A percentile compares a stretch with the other conserved stretches of the same genome.
These are phyloP conservation scores for Allium sativum DNA, from an alignment of 106 monocot genomes.

Conservation along the genomic window DNA sequence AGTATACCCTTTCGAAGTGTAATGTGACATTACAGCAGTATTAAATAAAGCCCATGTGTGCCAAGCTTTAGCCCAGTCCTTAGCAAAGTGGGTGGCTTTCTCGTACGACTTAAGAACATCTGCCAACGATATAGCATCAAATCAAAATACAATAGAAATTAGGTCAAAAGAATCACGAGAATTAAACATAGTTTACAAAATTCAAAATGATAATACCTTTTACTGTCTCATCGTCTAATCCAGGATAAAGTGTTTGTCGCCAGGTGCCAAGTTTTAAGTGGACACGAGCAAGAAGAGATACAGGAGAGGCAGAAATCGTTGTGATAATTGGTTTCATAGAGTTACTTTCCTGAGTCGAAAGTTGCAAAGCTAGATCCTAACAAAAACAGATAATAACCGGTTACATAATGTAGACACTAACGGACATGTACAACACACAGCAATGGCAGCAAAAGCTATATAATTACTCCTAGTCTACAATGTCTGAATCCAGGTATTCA, in stretches of 20 bases:
- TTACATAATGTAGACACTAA: neutral
- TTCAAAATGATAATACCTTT: slow-evolving; percentile 37
- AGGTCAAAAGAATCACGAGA: neutral
- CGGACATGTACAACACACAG: too few relatives aligned
- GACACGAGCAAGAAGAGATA: slow-evolving; percentile 88
- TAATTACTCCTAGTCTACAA: neutral
- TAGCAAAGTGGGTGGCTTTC: slow-evolving; percentile 73
- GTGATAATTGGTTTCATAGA: slow-evolving; percentile 14
- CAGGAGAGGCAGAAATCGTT: slow-evolving; percentile 18
- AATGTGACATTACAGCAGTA: slow-evolving; percentile 95
- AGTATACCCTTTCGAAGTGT: slow-evolving; percentile 52
- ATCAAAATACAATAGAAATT: neutral
- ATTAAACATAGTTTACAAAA: neutral
- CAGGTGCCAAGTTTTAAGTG: slow-evolving; percentile 94
- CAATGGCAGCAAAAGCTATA: neutral
- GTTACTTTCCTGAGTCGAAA: slow-evolving; percentile 33
- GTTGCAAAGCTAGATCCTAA: slow-evolving; percentile 72
- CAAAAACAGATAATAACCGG: neutral
- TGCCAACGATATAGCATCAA: slow-evolving; percentile 13
- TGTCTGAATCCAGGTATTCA: too few relatives aligned
- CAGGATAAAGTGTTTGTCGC: slow-evolving; percentile 75
- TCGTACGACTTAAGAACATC: slow-evolving; percentile 74
- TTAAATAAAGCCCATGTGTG: slow-evolving; percentile 98
- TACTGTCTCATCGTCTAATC: slow-evolving; percentile 82
- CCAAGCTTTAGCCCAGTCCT: slow-evolving; percentile 92